These are phyloP conservation scores for Cercophora newfieldiana DNA, from an alignment of 495 filamentous ascomycete species.

Conservation along the genomic window DNA sequence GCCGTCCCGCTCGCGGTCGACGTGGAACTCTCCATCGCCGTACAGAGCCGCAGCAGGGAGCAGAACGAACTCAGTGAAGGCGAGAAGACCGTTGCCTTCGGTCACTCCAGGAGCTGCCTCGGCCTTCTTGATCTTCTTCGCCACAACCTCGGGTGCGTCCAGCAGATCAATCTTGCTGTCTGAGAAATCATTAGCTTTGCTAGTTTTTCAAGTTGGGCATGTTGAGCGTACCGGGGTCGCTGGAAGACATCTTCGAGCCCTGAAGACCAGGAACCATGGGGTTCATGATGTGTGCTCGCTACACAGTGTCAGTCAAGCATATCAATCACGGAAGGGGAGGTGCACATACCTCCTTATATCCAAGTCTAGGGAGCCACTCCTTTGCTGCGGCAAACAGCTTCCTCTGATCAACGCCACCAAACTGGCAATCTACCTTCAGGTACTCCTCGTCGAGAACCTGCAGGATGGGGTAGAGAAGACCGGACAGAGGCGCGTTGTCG, in stretches of 20 bases:
- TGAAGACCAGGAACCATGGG: conserved; percentile 88
- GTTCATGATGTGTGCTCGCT: conserved; percentile 84
- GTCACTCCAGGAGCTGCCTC: conserved; percentile 69
- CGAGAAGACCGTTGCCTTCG: conserved; percentile 82
- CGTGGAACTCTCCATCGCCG: conserved; percentile 52
- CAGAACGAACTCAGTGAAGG: conserved; percentile 81
- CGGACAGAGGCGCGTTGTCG: conserved; percentile 69
- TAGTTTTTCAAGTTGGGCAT: neutral
- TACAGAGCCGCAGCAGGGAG: conserved; percentile 65
- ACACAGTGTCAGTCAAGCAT: neutral
- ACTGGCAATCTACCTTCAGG: conserved; percentile 79
- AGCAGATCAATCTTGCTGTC: conserved; percentile 91
- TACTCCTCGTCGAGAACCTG: conserved; percentile 92
- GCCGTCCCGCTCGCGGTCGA: conserved; percentile 61
- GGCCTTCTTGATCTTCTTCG: conserved; percentile 82
- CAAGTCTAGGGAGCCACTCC: conserved; percentile 70
- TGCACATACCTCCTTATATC: conserved; percentile 57
- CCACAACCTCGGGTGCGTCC: conserved; percentile 68
- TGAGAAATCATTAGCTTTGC: conserved; percentile 49
- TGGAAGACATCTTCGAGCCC: conserved; percentile 73
- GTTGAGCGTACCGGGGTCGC: conserved; percentile 35
- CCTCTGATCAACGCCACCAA: conserved; percentile 79
- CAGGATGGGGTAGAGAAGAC: conserved; percentile 84
- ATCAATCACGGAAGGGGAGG: conserved; percentile 5
- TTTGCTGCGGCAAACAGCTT: conserved; percentile 86